Evolutionary conservation across 2,329 filamentous ascomycete species (phyloP), one percentile per base, ranked within the genome.

Genomic region (Diplocarpon rosae): DNA sequence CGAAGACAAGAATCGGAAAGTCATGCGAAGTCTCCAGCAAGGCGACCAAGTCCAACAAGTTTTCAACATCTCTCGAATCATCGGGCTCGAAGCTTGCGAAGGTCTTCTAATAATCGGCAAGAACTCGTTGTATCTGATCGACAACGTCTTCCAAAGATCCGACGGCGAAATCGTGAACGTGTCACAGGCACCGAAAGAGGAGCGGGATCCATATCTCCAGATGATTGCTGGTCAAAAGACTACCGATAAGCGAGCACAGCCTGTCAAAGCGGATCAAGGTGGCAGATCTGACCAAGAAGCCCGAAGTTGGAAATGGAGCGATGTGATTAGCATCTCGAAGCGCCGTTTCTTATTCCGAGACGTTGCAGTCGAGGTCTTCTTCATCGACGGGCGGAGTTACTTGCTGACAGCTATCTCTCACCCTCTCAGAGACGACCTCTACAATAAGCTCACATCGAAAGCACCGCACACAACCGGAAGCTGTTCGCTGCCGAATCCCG

Each of bases 81-180:
- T 95, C 28, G 92, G 92, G 9, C 71, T 98, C 3, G 92, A 98
- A 60, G 89, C 89, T 8, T 87, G 85, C 49, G 93, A 98, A 62
- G 92, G 92, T 7, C 80, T 98, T 34, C 70, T 98, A 29, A 93
- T 98, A 43, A 74, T 96, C 33, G 92, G 92, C 14, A 95, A 94
- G 63, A 84, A 90, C 55, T 83, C 80, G 38, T 73, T 98, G 13
- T 98, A 98, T 60, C 82, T 98, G 54, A 83, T 96, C 64, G 92
- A 98, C 65, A 90, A 92, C 55, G 90, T 95, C 58, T 96, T 98
- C 62, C 90, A 96, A 59, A 80, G 90, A 51, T 81, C 85, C 2
- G 92, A 95, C 58, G 90, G 90, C 11, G 93, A 98, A 62, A 95
- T 98, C 59, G 86, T 98, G 47, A 90, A 95, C 57, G 89, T 95